These are phyloP conservation scores for Saturnispora serradocipensis DNA, from an alignment of 805 yeast genomes.

Conservation along the genomic window DNA sequence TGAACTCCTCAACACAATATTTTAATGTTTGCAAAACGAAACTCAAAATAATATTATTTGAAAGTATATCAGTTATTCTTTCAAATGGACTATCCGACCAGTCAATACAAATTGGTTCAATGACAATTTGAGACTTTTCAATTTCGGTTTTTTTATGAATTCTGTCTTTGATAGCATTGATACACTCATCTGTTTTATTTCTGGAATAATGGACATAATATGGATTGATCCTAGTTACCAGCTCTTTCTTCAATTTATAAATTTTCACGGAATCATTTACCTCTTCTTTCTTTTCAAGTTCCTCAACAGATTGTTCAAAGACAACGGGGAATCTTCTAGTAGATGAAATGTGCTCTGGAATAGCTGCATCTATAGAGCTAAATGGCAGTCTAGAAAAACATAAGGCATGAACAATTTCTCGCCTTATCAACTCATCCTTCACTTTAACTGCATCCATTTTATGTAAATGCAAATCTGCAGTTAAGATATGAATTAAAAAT, in stretches of 20 bases:
- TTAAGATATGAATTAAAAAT: slow-evolving; percentile 54
- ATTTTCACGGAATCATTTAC: slow-evolving; percentile 27
- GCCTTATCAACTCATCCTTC: slow-evolving; percentile 40
- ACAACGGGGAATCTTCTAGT: slow-evolving; percentile 65
- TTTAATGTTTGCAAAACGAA: slow-evolving; percentile 43
- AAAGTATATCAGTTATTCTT: slow-evolving; percentile 41
- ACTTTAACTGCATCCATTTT: slow-evolving; percentile 41
- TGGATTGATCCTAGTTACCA: slow-evolving; percentile 57
- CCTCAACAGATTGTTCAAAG: slow-evolving; percentile 46
- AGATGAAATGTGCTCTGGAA: slow-evolving; percentile 68
- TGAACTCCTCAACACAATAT: slow-evolving; percentile 22
- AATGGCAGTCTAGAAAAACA: slow-evolving; percentile 67
- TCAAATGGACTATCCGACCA: slow-evolving; percentile 33
- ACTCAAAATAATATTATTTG: slow-evolving; percentile 42
- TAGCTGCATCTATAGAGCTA: slow-evolving; percentile 53
- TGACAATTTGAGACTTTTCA: slow-evolving; percentile 37
- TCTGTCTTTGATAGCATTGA: slow-evolving; percentile 46
- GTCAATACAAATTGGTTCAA: slow-evolving; percentile 43
- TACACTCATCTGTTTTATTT: slow-evolving; percentile 79
- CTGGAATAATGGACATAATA: slow-evolving; percentile 70
- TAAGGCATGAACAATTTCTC: slow-evolving; percentile 76
- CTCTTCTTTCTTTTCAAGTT: slow-evolving; percentile 33
- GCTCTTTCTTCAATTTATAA: slow-evolving; percentile 56
- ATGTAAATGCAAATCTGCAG: slow-evolving; percentile 54
- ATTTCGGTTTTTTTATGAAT: slow-evolving; percentile 28